Evolutionary conservation across 352 stramenopile genomes (phyloP).

Genomic region (Phytopythium kandeliae): DNA sequence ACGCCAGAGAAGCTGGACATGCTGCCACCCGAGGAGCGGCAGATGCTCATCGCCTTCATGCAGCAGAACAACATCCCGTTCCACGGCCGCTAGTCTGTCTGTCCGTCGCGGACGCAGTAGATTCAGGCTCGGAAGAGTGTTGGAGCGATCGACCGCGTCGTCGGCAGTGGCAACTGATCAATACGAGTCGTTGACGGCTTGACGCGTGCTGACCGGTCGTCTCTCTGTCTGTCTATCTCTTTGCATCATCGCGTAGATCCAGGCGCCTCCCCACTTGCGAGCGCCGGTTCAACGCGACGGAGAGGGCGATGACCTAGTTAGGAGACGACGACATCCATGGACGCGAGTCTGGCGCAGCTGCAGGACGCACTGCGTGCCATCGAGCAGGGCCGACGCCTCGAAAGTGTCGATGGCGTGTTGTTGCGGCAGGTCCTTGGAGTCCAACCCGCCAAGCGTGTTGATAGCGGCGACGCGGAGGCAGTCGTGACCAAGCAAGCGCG

Average conservation of each 20-base stretch:
- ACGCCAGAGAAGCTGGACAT: slow-evolving; percentile 78
- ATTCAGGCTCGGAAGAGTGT: too few species aligned
- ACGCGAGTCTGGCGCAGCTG: slow-evolving; percentile 26
- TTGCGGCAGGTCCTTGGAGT: slow-evolving; percentile 36
- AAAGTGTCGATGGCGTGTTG: slow-evolving; percentile 41
- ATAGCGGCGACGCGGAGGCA: neutral
- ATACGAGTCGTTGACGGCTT: neutral
- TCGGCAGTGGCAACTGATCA: neutral
- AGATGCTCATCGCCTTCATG: slow-evolving; percentile 79
- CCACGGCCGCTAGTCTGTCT: slow-evolving; percentile 4
- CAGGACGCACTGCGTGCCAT: slow-evolving; percentile 46
- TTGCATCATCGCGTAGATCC: neutral
- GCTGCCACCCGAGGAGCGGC: slow-evolving; percentile 67
- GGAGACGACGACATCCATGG: neutral
- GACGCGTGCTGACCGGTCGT: neutral
- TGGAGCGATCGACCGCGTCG: too few species aligned
- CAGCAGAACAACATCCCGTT: slow-evolving; percentile 77
- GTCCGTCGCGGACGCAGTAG: neutral
- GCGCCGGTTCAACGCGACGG: neutral
- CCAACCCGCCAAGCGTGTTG: slow-evolving; percentile 3
- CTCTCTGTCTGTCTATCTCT: neutral
- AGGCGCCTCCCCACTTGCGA: neutral
- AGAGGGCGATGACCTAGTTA: neutral
- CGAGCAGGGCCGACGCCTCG: slow-evolving; percentile 41
- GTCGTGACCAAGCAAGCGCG: slow-evolving; percentile 9